Conservation (phyloP, 2,329 filamentous ascomycete species). For the Calycina herbarum region DNA sequence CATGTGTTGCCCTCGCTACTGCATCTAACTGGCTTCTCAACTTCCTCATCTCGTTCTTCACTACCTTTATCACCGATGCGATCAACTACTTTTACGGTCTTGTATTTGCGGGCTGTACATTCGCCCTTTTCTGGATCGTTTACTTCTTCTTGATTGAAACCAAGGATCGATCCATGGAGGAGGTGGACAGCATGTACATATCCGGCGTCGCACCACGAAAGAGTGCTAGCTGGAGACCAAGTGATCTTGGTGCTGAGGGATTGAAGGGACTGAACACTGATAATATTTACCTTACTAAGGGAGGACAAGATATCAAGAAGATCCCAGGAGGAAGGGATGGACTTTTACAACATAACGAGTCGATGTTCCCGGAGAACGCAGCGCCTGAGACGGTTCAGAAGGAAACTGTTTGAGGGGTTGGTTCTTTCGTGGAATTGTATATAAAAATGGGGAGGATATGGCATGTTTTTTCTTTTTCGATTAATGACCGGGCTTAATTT, state of each 20-base stretch:
- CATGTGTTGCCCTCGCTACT: slow-evolving; percentile 60
- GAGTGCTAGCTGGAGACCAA: slow-evolving; percentile 35
- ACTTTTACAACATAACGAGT: slow-evolving; percentile 28
- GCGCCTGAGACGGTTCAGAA: neutral
- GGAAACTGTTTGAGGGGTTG: neutral
- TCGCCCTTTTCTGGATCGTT: slow-evolving; percentile 63
- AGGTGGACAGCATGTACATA: slow-evolving; percentile 78
- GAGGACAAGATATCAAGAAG: slow-evolving; percentile 17
- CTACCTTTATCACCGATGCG: slow-evolving; percentile 69
- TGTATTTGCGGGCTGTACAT: slow-evolving; percentile 70
- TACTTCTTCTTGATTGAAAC: slow-evolving; percentile 79
- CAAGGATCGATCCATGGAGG: slow-evolving; percentile 71
- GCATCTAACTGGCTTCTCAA: slow-evolving; percentile 69
- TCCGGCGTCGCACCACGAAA: slow-evolving; percentile 47
- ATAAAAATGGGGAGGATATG: too few species aligned
- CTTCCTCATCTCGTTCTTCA: slow-evolving; percentile 74
- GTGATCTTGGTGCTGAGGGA: slow-evolving; percentile 23
- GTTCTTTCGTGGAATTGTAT: too few species aligned
- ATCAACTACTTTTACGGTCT: slow-evolving; percentile 68
- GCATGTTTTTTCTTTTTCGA: too few species aligned
- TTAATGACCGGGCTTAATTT: too few species aligned
- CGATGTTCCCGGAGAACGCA: slow-evolving; percentile 20
- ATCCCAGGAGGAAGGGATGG: slow-evolving; percentile 4
- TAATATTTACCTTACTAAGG: neutral
- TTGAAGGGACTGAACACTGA: slow-evolving; percentile 9